Evolutionary conservation across 176 grass and related monocot species (phyloP).

Genomic region (Secale cereale): DNA sequence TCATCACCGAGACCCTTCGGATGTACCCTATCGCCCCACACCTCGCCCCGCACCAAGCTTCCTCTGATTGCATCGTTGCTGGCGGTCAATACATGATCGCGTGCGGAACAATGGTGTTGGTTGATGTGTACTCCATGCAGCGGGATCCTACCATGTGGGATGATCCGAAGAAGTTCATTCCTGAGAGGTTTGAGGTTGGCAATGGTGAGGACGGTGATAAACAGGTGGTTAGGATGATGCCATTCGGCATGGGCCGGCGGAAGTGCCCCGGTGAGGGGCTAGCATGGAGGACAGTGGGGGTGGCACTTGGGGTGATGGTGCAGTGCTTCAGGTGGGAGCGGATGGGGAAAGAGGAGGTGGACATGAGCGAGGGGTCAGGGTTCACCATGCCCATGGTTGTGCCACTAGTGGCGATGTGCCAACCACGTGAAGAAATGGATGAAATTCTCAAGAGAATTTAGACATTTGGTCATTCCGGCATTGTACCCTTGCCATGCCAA

Average conservation of each 20-base stretch:
- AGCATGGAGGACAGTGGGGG: not conserved
- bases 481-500: not conserved
- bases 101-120: conserved; percentile 28
- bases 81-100: not conserved
- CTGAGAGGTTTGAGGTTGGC: conserved; percentile 28
- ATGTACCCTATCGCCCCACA: conserved; percentile 11
- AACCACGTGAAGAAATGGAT: conserved; percentile 16
- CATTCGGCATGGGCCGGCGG: conserved; percentile 50
- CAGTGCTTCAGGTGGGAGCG: conserved; percentile 58
- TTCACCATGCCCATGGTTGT: conserved; percentile 63
- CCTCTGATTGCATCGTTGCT: not conserved
- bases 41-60: conserved; percentile 21
- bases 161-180: conserved; percentile 1
- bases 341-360: conserved; percentile 15
- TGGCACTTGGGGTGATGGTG: conserved; percentile 33
- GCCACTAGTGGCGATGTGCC: conserved; percentile 34
- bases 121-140: conserved; percentile 50
- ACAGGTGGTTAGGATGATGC: conserved; percentile 42
- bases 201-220: not conserved
- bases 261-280: conserved; percentile 49
- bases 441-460: not conserved
- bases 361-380: conserved; percentile 55
- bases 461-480: not conserved
- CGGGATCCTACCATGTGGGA: conserved; percentile 26
- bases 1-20: conserved; percentile 45